phyloP scores from a whole-genome alignment of 345 rosid species.

The Acer saccharum region DNA sequence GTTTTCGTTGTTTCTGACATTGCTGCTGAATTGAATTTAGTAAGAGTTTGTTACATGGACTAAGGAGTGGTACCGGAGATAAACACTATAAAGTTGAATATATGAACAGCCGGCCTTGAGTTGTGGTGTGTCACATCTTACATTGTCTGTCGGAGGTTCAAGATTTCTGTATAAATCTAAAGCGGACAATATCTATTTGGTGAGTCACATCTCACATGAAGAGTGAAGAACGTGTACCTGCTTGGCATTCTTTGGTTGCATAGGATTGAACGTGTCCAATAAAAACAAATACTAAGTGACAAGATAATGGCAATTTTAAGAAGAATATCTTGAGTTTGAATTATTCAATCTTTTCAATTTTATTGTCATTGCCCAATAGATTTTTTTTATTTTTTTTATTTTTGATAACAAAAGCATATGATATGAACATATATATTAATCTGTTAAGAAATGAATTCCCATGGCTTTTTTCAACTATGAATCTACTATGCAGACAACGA shows the following conservation, averaged over 20 bases:
- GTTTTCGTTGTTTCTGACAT: conserved; percentile 27
- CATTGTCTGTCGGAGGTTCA: too few relatives aligned
- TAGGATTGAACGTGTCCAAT: not conserved
- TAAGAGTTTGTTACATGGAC: not conserved
- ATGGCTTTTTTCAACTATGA: not conserved
- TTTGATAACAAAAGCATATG: too few relatives aligned
- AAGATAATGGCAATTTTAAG: not conserved
- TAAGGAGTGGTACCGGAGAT: not conserved
- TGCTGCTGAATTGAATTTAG: conserved; percentile 7
- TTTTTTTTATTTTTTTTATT: too few relatives aligned
- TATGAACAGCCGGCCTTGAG: not conserved
- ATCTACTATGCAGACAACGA: not conserved
- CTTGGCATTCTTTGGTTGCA: not conserved
- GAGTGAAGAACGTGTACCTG: too few relatives aligned
- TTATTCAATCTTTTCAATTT: not conserved
- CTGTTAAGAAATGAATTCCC: not conserved
- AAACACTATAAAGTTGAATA: not conserved
- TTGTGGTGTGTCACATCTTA: not conserved
- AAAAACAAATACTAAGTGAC: not conserved
- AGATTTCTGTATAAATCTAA: too few relatives aligned
- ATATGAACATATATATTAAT: too few relatives aligned
- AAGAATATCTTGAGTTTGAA: not conserved
- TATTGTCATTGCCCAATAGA: not conserved
- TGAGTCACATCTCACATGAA: not conserved
- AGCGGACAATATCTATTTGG: not conserved